Evolutionary conservation across 2,329 filamentous ascomycete species (phyloP).

Genomic region (Sarocladium oryzae): DNA sequence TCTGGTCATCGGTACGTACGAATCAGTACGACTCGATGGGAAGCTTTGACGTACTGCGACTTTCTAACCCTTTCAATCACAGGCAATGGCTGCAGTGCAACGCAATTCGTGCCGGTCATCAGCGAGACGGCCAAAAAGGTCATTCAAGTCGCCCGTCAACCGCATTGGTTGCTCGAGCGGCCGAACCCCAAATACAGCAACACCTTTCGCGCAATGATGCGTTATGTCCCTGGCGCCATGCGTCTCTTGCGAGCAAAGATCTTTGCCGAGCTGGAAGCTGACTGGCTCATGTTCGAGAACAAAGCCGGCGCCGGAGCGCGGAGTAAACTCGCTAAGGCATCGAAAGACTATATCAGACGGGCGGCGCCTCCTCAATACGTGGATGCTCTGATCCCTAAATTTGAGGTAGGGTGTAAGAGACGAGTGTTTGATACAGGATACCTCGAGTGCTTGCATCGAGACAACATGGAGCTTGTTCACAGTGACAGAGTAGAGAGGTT

Average conservation of each 20-base stretch:
- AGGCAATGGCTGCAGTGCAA: conserved; percentile 24
- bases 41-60: no score
- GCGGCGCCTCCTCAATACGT: conserved; percentile 36
- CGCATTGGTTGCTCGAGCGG: conserved; percentile 43
- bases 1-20: conserved; percentile 17
- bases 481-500: conserved; percentile 4
- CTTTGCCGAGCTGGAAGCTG: conserved; percentile 33
- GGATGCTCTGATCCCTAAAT: conserved; percentile 21
- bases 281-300: conserved; percentile 26
- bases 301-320: conserved; percentile 22
- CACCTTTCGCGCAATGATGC: conserved; percentile 35
- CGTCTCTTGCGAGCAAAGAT: conserved; percentile 25
- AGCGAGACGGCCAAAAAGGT: conserved; percentile 21
- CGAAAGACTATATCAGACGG: conserved; percentile 34
- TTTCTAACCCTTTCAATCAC: no score
- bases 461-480: conserved; percentile 20
- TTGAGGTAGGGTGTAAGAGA: conserved; percentile 40
- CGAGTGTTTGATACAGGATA: conserved; percentile 42
- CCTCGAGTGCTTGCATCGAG: conserved; percentile 30
- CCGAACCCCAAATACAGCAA: conserved; percentile 27
- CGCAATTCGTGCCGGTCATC: conserved; percentile 19
- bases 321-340: conserved; percentile 25
- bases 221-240: conserved; percentile 28
- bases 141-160: conserved; percentile 42
- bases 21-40: rapidly evolving